Evolutionary conservation across 1,284 basidiomycete genomes (phyloP), one percentile per base, ranked within the genome.

Genomic region (Omphalotus olearius): DNA sequence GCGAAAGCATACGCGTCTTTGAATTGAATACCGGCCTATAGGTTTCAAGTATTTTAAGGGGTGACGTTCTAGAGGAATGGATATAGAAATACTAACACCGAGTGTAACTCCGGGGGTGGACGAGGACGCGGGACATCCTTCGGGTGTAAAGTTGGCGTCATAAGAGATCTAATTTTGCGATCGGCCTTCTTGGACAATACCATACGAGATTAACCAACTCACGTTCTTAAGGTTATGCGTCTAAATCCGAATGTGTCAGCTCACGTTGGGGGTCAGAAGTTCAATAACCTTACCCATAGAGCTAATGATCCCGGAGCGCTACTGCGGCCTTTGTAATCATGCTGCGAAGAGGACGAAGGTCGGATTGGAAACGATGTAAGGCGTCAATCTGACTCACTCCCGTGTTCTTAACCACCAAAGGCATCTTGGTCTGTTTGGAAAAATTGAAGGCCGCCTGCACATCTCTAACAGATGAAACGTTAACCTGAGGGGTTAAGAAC

Each of bases 401-500:
- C 10, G 75, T 75, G 58, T 79, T 79, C 55, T 78, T 76, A 18
- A 79, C 64, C 3, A 73, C 70, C 17, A 80, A 55, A 5, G 72
- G 74, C 9, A 76, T 61, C 13, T 63, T 59, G 1, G 69, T 70
- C 26, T 59, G 56, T 54, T 61, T 67, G 3, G 71, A 64, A 56
- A 78, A 79, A 3, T 52, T 57, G 43, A 74, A 74, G 1, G 73
- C 74, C 5, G 68, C 67, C 7, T 60, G 57, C 1, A 78, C 69
- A 54, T 79, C 77, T 20, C 64, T 49, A 6, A 66, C 54, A 3
- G 50, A 53, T 3, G 59, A 59, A 4, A 78, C 72, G 56, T 78
- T 70, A 53, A 80, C 71, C 78, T 80, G 30, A 33, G 13, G 30
- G 30, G 30, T 3, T 23, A 46, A 16, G 28, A 5, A n/a, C 7